Evolutionary conservation across 306 rosid species (phyloP).

Genomic region (Prinsepia uniflora): DNA sequence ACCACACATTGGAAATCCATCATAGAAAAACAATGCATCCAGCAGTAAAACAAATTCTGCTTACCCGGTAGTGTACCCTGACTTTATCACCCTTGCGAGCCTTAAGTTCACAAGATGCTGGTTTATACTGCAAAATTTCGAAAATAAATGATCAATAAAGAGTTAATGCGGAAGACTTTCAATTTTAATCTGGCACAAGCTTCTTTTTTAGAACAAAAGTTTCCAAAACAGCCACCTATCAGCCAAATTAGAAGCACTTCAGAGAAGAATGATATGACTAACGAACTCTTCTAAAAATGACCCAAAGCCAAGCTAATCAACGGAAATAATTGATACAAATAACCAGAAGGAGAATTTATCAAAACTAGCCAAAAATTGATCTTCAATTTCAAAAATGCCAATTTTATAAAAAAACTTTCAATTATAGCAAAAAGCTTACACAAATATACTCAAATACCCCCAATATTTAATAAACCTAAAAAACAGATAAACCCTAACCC

Average conservation of each 20-base stretch:
- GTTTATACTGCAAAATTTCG: conserved; percentile 64
- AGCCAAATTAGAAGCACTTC: background rate
- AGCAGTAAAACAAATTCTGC: conserved; percentile 26
- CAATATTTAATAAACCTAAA: no score
- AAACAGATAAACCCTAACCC: no score
- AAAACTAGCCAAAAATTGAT: no score
- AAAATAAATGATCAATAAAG: conserved; percentile 8
- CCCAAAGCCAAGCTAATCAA: conserved; percentile 7
- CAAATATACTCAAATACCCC: no score
- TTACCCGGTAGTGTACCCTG: conserved; percentile 91
- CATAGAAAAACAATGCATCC: background rate
- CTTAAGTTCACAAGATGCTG: conserved; percentile 70
- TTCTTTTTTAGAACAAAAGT: background rate
- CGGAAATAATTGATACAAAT: background rate
- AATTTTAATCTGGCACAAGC: background rate
- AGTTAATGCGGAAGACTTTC: background rate
- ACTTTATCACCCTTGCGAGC: conserved; percentile 91
- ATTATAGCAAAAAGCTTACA: no score
- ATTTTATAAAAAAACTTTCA: no score
- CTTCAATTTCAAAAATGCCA: no score
- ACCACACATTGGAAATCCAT: background rate
- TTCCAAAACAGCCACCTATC: background rate
- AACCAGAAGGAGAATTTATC: no score
- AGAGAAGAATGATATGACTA: background rate
- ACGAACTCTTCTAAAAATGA: background rate